Conservation (phyloP, 441 rosid species). For the Capsella rubella region DNA sequence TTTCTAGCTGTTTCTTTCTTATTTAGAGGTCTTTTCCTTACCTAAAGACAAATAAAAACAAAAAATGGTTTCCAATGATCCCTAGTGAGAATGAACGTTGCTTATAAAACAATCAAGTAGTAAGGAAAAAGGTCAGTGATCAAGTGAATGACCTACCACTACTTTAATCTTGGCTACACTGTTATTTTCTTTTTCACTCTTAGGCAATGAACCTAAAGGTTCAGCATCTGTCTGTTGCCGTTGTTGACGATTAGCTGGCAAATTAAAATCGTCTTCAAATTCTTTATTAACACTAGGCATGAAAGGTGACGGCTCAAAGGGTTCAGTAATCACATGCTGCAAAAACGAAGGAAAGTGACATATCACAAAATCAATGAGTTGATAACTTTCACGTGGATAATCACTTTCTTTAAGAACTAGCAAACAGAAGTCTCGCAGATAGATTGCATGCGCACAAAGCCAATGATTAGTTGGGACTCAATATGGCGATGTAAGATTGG, state of each 20-base stretch:
- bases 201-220: constrained; percentile 39
- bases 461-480: constrained; percentile 21
- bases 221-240: constrained; percentile 62
- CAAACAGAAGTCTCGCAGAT: constrained; percentile 13
- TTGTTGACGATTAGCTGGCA: constrained; percentile 56
- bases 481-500: constrained; percentile 12
- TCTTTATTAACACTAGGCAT: constrained; percentile 71
- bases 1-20: constrained; percentile 79
- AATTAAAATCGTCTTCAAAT: constrained; percentile 60
- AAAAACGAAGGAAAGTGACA: constrained; percentile 27
- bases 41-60: constrained; percentile 49
- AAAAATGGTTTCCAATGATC: constrained; percentile 14
- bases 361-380: constrained; percentile 24
- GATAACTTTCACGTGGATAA: constrained; percentile 23
- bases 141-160: constrained; percentile 60
- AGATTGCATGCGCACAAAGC: constrained; percentile 19
- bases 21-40: constrained; percentile 85
- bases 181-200: constrained; percentile 73
- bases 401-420: constrained; percentile 8
- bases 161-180: constrained; percentile 96
- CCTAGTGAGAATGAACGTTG: constrained; percentile 5
- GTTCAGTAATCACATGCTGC: constrained; percentile 91
- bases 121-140: constrained; percentile 26
- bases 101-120: constrained; percentile 18
- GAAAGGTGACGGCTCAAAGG: constrained; percentile 92